Conservation (phyloP, 1,284 basidiomycete genomes). For the Agaricales sp. region DNA sequence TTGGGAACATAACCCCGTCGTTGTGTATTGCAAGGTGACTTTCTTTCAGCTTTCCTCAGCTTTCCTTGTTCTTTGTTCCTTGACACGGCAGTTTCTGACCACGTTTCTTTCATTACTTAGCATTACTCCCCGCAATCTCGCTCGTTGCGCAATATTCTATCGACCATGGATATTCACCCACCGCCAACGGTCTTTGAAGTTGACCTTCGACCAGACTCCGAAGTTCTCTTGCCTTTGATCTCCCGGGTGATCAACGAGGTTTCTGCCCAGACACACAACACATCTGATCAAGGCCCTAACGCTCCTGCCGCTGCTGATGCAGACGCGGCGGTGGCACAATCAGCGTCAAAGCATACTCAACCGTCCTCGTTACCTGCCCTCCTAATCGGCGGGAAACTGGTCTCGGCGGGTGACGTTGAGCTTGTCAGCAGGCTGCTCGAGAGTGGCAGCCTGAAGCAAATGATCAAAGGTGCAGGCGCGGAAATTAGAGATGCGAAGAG, state of each 20-base stretch:
- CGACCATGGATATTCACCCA: constrained; percentile 52
- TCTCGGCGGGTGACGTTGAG: constrained; percentile 36
- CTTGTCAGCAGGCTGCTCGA: constrained; percentile 43
- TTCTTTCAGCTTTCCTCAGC: constrained; percentile 7
- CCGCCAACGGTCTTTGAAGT: constrained; percentile 65
- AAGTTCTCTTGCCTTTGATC: constrained; percentile 33
- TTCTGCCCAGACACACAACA: too few relatives aligned
- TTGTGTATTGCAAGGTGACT: constrained; percentile 69
- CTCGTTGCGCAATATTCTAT: constrained; percentile 56
- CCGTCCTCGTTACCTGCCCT: constrained; percentile 56
- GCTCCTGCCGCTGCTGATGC: too few relatives aligned
- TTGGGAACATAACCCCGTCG: constrained; percentile 68
- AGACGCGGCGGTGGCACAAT: neutral
- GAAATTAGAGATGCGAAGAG: constrained; percentile 43
- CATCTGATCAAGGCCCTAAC: too few relatives aligned
- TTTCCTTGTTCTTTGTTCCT: constrained; percentile 2
- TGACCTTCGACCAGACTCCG: constrained; percentile 49
- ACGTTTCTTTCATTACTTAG: constrained; percentile 22
- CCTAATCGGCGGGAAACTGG: constrained; percentile 52
- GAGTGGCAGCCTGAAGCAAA: constrained; percentile 39
- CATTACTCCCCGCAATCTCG: constrained; percentile 52
- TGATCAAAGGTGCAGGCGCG: constrained; percentile 48
- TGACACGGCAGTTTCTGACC: neutral
- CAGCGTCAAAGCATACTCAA: constrained; percentile 32
- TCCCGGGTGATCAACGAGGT: constrained; percentile 14